Conservation (phyloP, 2,329 filamentous ascomycete genomes). For the Xylaria hypoxylon region DNA sequence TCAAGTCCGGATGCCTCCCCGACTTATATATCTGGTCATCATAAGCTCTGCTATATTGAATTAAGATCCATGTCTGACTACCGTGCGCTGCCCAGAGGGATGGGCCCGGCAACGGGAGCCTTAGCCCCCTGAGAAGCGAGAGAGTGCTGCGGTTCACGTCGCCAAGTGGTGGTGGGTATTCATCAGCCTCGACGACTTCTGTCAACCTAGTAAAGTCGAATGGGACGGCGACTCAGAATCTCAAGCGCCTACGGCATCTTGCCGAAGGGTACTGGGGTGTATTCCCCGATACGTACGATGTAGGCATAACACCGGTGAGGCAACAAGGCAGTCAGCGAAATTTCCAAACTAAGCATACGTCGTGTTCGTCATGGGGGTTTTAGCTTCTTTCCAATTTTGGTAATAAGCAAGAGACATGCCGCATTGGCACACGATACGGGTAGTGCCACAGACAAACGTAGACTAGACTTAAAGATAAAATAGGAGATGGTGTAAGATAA, state of each 20-base stretch:
- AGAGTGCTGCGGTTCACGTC: constrained; percentile 34
- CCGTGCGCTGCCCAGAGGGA: constrained; percentile 24
- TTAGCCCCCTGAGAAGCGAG: constrained; percentile 21
- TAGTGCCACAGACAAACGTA: constrained; percentile 27
- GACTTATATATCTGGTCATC: constrained; percentile 36
- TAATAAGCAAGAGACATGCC: constrained; percentile 31
- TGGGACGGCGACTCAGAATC: constrained; percentile 31
- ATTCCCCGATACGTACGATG: constrained; percentile 6
- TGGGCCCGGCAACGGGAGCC: constrained; percentile 38
- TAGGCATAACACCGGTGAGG: constrained; percentile 23
- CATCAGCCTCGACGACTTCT: constrained; percentile 38
- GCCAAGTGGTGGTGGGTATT: constrained; percentile 29
- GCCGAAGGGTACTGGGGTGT: constrained; percentile 17
- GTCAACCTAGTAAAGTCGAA: constrained; percentile 27
- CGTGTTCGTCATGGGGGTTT: constrained; percentile 26
- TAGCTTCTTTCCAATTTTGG: constrained; percentile 37
- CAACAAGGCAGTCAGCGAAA: constrained; percentile 30
- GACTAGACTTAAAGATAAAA: constrained; percentile 29
- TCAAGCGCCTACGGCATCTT: constrained; percentile 24
- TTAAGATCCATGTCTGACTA: constrained; percentile 23
- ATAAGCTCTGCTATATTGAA: constrained; percentile 28
- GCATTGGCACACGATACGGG: constrained; percentile 30
- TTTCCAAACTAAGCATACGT: constrained; percentile 36
- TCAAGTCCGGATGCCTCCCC: constrained; percentile 32
- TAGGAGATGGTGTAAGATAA: constrained; percentile 9